A percentile compares a stretch with the other conserved stretches of the same genome.
These are phyloP conservation scores for Citrus mangshanensis DNA, from an alignment of 345 rosid species.

Conservation along the genomic window DNA sequence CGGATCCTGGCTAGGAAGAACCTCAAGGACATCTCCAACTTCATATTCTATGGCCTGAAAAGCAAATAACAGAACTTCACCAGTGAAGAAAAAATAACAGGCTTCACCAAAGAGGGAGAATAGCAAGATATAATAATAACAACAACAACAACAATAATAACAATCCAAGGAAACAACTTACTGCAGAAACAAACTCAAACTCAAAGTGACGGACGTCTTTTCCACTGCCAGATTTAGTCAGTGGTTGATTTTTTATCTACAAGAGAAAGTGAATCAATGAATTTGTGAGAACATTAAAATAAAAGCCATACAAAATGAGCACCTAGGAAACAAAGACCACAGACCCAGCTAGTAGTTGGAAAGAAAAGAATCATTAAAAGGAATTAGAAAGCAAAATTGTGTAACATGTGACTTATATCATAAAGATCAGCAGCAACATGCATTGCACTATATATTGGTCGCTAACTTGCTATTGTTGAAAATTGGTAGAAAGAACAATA, in stretches of 20 bases:
- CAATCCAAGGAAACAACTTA: conserved; percentile 32
- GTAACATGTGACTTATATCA: not conserved
- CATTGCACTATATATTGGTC: not conserved
- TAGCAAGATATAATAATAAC: not conserved
- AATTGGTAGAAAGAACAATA: not conserved
- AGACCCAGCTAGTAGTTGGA: not conserved
- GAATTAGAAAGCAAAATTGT: not conserved
- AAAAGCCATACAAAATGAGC: not conserved
- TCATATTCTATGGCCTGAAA: conserved; percentile 56
- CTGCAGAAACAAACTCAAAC: conserved; percentile 71
- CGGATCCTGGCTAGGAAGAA: conserved; percentile 75
- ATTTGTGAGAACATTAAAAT: not conserved
- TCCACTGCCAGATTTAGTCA: conserved; percentile 56
- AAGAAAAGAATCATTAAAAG: not conserved
- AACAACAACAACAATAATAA: too few relatives aligned
- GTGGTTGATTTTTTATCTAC: conserved; percentile 55
- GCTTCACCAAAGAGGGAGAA: not conserved
- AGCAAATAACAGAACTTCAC: conserved; percentile 1
- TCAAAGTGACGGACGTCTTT: conserved; percentile 93
- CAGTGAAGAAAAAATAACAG: not conserved
- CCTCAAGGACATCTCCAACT: conserved; percentile 86
- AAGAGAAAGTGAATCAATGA: conserved; percentile 5
- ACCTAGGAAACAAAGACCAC: too few relatives aligned
- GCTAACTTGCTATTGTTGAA: not conserved
- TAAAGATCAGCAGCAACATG: not conserved